phyloP scores from a whole-genome alignment of 2,329 filamentous ascomycete species.

The Trichoderma harzianum region DNA sequence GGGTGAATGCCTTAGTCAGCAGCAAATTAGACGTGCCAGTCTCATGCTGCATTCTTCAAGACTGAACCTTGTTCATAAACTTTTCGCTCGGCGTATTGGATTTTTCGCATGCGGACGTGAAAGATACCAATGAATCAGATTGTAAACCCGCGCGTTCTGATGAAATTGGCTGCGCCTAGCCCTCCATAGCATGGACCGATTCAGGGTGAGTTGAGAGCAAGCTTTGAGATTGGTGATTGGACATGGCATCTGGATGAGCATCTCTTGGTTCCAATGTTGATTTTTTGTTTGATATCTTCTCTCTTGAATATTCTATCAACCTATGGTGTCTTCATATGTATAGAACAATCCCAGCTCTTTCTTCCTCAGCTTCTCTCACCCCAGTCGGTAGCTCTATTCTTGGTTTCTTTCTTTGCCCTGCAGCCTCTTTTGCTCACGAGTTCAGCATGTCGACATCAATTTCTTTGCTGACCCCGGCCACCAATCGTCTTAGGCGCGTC shows the following conservation, averaged over 20 bases:
- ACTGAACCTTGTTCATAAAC: background rate
- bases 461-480: background rate
- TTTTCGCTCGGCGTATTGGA: background rate
- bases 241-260: background rate
- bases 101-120: background rate
- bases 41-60: background rate
- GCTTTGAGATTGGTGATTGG: background rate
- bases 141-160: background rate
- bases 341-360: background rate
- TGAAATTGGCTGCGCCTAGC: slow-evolving; percentile 14
- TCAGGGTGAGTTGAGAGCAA: slow-evolving; percentile 23
- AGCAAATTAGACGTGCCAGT: background rate
- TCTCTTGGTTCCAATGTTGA: background rate
- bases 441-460: background rate
- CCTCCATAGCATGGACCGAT: slow-evolving; percentile 23
- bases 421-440: background rate
- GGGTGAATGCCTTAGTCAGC: background rate
- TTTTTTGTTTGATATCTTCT: background rate
- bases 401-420: background rate
- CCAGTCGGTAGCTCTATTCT: background rate
- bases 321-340: background rate
- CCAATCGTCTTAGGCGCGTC: slow-evolving; percentile 37
- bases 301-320: background rate
- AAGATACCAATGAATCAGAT: background rate
- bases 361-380: background rate